Conservation (phyloP, 2,329 filamentous ascomycete species). For the Aspergillus brunneoviolaceus region DNA sequence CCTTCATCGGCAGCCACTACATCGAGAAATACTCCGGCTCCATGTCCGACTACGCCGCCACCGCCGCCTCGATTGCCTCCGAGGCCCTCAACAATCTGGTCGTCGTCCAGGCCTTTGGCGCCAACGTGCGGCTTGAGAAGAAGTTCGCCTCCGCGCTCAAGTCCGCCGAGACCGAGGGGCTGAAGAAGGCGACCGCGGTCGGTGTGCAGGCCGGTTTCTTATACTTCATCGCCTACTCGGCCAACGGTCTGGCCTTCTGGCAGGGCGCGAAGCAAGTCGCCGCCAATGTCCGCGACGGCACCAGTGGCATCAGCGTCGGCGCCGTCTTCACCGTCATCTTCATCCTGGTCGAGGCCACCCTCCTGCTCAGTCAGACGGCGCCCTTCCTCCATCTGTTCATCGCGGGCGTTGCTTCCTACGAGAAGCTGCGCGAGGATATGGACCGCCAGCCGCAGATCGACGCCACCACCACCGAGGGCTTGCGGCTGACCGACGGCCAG, state of each 20-base stretch:
- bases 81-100: constrained; percentile 61
- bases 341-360: constrained; percentile 38
- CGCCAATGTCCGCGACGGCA: constrained; percentile 23
- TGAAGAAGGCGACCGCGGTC: constrained; percentile 58
- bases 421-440: constrained; percentile 59
- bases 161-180: constrained; percentile 52
- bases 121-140: constrained; percentile 57
- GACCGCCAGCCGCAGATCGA: constrained; percentile 52
- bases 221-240: constrained; percentile 67
- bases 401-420: constrained; percentile 53
- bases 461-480: constrained; percentile 29
- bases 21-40: constrained; percentile 51
- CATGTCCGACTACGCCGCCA: constrained; percentile 56
- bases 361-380: constrained; percentile 40
- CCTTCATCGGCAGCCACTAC: constrained; percentile 56
- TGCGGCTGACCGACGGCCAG: constrained; percentile 20
- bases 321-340: constrained; percentile 41
- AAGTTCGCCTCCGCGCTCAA: constrained; percentile 58
- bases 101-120: constrained; percentile 64
- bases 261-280: constrained; percentile 60
- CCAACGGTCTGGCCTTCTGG: constrained; percentile 68
- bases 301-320: constrained; percentile 31
- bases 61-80: constrained; percentile 62
- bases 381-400: constrained; percentile 49
- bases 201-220: constrained; percentile 61